Evolutionary conservation across 2,329 filamentous ascomycete species (phyloP), one percentile per base, ranked within the genome.

Genomic region (Colletotrichum cereale): DNA sequence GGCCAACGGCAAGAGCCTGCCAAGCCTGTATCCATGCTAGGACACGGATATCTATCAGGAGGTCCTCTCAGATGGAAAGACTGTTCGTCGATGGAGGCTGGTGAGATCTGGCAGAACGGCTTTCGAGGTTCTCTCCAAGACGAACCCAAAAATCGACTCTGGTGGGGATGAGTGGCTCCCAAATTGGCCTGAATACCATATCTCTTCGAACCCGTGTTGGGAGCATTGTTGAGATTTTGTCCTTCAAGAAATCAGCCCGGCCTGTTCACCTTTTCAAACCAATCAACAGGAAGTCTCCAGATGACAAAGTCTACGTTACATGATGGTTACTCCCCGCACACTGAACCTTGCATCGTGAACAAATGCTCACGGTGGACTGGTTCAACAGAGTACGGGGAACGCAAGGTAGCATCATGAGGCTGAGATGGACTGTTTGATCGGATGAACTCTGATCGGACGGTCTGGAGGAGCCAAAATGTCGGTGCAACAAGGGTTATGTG

Each of bases 21-120:
- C 79, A 76, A 0, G 75, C 75, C 38, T 76, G 75, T 47, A 76
- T 73, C 77, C 80, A 81, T 62, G 80, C 74, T 38, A 77, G 70
- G 34, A 77, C 73, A 34, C 78, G 75, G 40, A 81, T 71, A 66
- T 80, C 79, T 2, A 56, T 61, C 0, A 79, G 78, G 3, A 80
- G 70, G 24, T 52, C 40, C 40, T 56, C 50, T 44, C 12, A 40
- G n/a, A 14, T 26, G n/a, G 40, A 29, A 36, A 24, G 50, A 5
- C 8, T 18, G 18, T 26, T 16, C 11, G 14, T 65, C 38, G 21
- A 18, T 18, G 48, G 31, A 14, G 24, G 56, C 38, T 58, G 24
- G 56, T 42, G 24, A 6, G 31, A 12, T 26, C 14, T 50, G 1
- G 7, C 11, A 44, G 29, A 18, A 21, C 18, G 29, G 57, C 21